Base-by-base conservation (phyloP, 805 yeast genomes). In the Ogataea methylovora region DNA sequence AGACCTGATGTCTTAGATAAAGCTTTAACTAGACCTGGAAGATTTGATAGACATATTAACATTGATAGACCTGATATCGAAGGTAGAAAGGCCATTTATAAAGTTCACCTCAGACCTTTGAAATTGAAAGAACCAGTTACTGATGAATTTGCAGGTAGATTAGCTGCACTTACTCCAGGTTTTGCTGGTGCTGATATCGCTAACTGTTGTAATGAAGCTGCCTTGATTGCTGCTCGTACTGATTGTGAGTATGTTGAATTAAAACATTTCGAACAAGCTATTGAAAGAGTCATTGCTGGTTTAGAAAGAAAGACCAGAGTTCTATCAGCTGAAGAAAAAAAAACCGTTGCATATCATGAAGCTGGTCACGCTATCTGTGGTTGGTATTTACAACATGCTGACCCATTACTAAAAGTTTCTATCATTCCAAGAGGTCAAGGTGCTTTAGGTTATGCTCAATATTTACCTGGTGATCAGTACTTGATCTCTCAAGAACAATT, bases 331-430 rank as follows among this genome's bases (percentile, higher is more conserved):
- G 84, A 81, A 24, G 95, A 88, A 58, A 84, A 85, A 65, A 75
- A 67, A 44, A 74, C 84, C 22, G 95, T 87, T 32, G 95, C 96
- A 0, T 87, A 84, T 54, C 97, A 87, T 58, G 97, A 87, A 61
- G 97, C 97, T 2, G 97, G 97, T 0, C 97, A 87, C 57, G 97
- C 97, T 4, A 81, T 87, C 32, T 84, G 95, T 60, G 97, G 96
- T 16, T 88, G 96, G 97, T 85, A 67, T 54, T 67, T 87, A 52
- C 73, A 78, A 60, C 77, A 64, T 61, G 96, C 97, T 9, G 95
- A 87, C 56, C 97, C 97, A 7, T 64, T 87, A 39, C 72, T 88
- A 39, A 87, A 87, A 59, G 96, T 87, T n/a, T 82, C 94, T 15
- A 87, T 87, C 46, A 84, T 87, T 41, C 97, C 97, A 37, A 76